Evolutionary conservation across 768 basidiomycete species (phyloP).

Genomic region (Panus rudis): DNA sequence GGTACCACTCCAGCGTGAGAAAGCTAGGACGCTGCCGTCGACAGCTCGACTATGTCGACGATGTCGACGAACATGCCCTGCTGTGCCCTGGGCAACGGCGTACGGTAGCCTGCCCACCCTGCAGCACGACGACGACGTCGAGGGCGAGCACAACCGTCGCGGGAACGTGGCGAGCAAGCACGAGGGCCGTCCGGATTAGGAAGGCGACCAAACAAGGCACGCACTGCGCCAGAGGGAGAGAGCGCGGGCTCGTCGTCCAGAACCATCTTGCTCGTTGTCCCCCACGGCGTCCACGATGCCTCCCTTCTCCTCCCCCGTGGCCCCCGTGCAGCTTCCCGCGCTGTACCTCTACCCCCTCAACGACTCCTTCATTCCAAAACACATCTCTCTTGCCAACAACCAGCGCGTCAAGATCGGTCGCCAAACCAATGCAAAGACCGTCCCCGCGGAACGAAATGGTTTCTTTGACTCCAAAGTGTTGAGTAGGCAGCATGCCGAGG

Average conservation of each 20-base stretch:
- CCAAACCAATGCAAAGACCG: constrained; percentile 93
- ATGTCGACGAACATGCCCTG: too few relatives aligned
- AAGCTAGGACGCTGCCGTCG: too few relatives aligned
- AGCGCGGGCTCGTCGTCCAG: constrained; percentile 1
- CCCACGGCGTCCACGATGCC: constrained; percentile 24
- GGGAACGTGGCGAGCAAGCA: constrained; percentile 11
- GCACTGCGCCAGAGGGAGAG: constrained; percentile 11
- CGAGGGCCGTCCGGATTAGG: constrained; percentile 4
- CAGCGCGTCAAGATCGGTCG: constrained; percentile 87
- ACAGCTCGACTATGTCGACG: too few relatives aligned
- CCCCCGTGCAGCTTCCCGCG: constrained; percentile 23
- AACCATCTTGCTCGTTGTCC: constrained; percentile 17
- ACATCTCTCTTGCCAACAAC: constrained; percentile 67
- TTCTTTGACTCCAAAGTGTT: constrained; percentile 97
- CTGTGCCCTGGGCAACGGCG: too few relatives aligned
- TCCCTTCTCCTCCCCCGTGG: constrained; percentile 17
- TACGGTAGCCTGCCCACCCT: too few relatives aligned
- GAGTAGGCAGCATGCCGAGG: constrained; percentile 91
- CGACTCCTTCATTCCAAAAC: constrained; percentile 91
- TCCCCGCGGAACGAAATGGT: constrained; percentile 87
- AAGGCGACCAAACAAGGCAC: constrained; percentile 10
- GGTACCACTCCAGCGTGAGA: too few relatives aligned
- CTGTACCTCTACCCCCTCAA: constrained; percentile 78
- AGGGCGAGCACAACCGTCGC: too few relatives aligned
- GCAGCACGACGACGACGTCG: too few relatives aligned